phyloP scores from a whole-genome alignment of 768 basidiomycete genomes.

The Trametes meyenii region DNA sequence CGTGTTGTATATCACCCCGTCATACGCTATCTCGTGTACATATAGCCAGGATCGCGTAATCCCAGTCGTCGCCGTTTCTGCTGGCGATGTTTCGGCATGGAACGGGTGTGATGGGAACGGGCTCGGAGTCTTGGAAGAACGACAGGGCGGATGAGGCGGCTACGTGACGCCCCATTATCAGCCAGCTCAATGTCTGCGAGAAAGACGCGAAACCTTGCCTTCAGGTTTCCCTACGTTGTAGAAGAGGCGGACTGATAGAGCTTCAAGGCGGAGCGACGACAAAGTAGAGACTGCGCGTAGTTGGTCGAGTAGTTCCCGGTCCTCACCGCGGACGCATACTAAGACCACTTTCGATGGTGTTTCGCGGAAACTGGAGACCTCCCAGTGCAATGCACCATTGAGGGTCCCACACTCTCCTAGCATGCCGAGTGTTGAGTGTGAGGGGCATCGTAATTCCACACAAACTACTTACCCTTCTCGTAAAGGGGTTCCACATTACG shows the following conservation, averaged over 20 bases:
- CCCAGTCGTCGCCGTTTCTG: slow-evolving; percentile 48
- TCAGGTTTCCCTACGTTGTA: slow-evolving; percentile 36
- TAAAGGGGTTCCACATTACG: slow-evolving; percentile 42
- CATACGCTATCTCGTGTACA: slow-evolving; percentile 21
- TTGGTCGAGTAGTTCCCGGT: background rate
- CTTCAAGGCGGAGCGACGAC: slow-evolving; percentile 22
- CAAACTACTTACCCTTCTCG: slow-evolving; percentile 40
- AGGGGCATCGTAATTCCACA: background rate
- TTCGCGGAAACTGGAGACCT: slow-evolving; percentile 49
- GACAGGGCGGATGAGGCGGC: slow-evolving; percentile 28
- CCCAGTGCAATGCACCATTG: slow-evolving; percentile 43
- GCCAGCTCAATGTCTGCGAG: background rate
- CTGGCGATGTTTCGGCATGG: slow-evolving; percentile 57
- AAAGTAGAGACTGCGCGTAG: slow-evolving; percentile 24
- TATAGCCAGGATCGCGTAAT: slow-evolving; percentile 56
- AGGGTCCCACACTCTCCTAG: slow-evolving; percentile 8
- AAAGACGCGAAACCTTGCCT: slow-evolving; percentile 34
- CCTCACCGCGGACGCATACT: slow-evolving; percentile 32
- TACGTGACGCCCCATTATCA: slow-evolving; percentile 13
- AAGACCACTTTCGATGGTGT: slow-evolving; percentile 45
- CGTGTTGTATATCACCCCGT: slow-evolving; percentile 18
- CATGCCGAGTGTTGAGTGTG: too few species aligned
- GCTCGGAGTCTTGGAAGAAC: slow-evolving; percentile 33
- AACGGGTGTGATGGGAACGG: slow-evolving; percentile 48
- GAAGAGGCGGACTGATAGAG: slow-evolving; percentile 52